Percentiles rank a stretch among this genome's conserved stretches.
phyloP scores from a whole-genome alignment of 257 asterid species.

The Mitragyna speciosa region DNA sequence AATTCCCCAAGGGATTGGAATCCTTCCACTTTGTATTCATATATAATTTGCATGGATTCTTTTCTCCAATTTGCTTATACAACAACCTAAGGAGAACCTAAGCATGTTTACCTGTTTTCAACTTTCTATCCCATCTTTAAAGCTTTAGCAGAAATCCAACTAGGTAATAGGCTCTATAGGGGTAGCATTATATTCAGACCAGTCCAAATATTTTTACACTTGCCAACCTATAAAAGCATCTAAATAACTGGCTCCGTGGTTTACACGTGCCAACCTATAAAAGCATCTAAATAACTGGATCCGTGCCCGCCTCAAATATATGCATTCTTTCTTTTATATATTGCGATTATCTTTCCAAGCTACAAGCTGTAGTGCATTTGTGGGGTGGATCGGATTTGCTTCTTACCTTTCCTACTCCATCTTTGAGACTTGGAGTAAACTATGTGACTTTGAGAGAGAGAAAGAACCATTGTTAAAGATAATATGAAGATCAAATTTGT shows the following conservation, averaged over 20 bases:
- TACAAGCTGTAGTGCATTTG: no score
- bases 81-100: not conserved
- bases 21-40: slow-evolving; percentile 3
- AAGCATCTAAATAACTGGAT: not conserved
- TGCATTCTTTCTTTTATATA: not conserved
- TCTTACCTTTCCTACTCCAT: no score
- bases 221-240: slow-evolving; percentile 7
- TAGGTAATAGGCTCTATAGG: not conserved
- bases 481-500: no score
- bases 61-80: not conserved
- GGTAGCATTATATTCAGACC: not conserved
- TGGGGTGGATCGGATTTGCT: no score
- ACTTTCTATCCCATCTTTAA: not conserved
- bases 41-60: not conserved
- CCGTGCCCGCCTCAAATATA: not conserved
- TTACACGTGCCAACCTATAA: not conserved
- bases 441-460: no score
- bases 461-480: no score
- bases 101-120: not conserved
- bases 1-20: slow-evolving; percentile 9
- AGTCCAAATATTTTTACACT: not conserved
- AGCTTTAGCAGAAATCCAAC: not conserved
- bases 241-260: not conserved
- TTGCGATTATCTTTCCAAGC: not conserved
- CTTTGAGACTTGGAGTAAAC: no score